These are phyloP conservation scores for Colletotrichum destructivum DNA, from an alignment of 2,329 filamentous ascomycete genomes.

Conservation along the genomic window DNA sequence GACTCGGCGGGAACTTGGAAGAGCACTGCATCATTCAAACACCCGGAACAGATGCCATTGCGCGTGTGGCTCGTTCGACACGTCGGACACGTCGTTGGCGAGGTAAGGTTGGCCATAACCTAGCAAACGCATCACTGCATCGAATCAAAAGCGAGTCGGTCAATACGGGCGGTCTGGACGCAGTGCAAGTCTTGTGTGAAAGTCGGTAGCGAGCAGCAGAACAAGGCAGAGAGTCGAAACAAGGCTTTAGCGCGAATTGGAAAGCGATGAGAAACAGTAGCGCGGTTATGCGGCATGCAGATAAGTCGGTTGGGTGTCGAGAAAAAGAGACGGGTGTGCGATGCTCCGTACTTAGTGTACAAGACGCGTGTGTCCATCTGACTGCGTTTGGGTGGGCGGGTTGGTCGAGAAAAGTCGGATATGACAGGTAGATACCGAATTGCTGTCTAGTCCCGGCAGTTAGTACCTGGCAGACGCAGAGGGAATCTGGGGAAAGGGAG, in stretches of 20 bases:
- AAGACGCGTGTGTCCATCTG: background rate
- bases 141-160: conserved; percentile 2
- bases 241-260: conserved; percentile 35
- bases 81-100: conserved; percentile 4
- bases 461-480: background rate
- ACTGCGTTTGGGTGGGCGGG: conserved; percentile 1
- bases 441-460: too few relatives aligned
- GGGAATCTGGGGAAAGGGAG: background rate
- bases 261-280: conserved; percentile 33
- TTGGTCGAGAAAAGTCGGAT: too few relatives aligned
- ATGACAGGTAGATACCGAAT: too few relatives aligned
- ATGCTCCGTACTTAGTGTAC: background rate
- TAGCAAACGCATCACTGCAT: conserved; percentile 6
- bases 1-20: background rate
- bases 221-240: conserved; percentile 28
- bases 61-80: conserved; percentile 5
- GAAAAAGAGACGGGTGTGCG: background rate
- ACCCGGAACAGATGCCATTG: background rate
- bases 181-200: conserved; percentile 1
- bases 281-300: conserved; percentile 37
- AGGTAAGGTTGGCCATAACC: conserved; percentile 11
- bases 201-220: conserved; percentile 6
- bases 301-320: conserved; percentile 19
- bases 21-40: background rate
- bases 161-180: background rate